Percentiles rank a stretch among this genome's conserved stretches.
Evolutionary conservation across 163 green algal species (phyloP).

Genomic region (Prototheca cutis): DNA sequence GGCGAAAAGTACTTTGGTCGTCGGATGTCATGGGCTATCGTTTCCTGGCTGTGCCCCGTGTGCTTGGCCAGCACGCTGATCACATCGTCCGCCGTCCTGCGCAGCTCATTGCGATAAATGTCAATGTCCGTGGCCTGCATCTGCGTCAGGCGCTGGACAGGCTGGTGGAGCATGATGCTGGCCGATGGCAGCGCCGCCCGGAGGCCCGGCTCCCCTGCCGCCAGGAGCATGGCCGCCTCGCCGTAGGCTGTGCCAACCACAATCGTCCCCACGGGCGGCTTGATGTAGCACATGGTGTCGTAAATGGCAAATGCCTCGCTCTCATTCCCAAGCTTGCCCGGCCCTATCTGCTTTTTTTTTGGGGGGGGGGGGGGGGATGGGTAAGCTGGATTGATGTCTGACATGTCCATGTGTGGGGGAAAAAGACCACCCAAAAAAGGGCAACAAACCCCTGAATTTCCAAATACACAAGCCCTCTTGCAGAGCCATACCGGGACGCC

Average conservation of each 20-base stretch:
- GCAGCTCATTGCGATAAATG: slow-evolving; percentile 85
- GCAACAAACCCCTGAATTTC: too few relatives aligned
- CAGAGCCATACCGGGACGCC: slow-evolving; percentile 83
- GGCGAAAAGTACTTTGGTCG: slow-evolving; percentile 86
- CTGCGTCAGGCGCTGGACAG: slow-evolving; percentile 78
- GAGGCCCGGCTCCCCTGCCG: slow-evolving; percentile 75
- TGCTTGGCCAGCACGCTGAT: slow-evolving; percentile 57
- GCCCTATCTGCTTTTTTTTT: slow-evolving; percentile 60
- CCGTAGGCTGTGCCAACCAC: slow-evolving; percentile 90
- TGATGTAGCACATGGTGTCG: slow-evolving; percentile 91
- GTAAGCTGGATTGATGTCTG: neutral
- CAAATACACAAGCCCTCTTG: too few relatives aligned
- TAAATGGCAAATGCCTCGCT: slow-evolving; percentile 96
- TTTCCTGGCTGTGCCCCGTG: slow-evolving; percentile 65
- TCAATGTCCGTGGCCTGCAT: slow-evolving; percentile 97
- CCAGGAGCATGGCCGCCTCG: slow-evolving; percentile 91
- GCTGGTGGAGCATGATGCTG: slow-evolving; percentile 93
- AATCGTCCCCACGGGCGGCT: slow-evolving; percentile 67
- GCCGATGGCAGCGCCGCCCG: slow-evolving; percentile 74
- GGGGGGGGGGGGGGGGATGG: too few relatives aligned
- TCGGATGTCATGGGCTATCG: slow-evolving; percentile 75
- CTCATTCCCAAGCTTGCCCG: slow-evolving; percentile 92
- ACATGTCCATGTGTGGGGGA: neutral
- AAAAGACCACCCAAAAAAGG: too few relatives aligned
- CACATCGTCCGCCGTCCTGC: slow-evolving; percentile 73